Evolutionary conservation across 73 alveolate genomes (phyloP).

Genomic region (Breviolum minutum): DNA sequence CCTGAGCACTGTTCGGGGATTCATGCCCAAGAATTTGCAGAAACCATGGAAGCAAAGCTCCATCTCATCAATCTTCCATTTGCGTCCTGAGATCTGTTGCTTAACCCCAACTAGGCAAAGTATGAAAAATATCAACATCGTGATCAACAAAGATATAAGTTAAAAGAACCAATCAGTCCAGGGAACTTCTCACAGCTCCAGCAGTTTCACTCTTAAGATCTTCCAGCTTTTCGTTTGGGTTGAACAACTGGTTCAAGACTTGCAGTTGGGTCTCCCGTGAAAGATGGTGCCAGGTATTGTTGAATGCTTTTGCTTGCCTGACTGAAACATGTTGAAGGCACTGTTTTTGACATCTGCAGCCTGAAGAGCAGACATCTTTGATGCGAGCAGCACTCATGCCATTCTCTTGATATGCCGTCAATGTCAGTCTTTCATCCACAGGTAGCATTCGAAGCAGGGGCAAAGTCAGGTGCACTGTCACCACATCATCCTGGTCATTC

Average conservation of each 20-base stretch:
- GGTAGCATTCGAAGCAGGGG: slow-evolving; percentile 33
- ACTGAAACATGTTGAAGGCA: neutral
- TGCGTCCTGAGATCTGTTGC: neutral
- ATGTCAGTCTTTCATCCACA: neutral
- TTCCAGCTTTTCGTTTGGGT: neutral
- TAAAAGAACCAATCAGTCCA: neutral
- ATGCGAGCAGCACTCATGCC: slow-evolving; percentile 29
- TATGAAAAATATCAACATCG: neutral
- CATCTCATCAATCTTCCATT: neutral
- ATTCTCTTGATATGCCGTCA: neutral
- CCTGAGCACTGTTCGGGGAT: neutral
- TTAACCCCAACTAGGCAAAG: neutral
- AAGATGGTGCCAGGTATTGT: neutral
- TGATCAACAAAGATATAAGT: no score
- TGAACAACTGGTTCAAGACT: slow-evolving; percentile 5
- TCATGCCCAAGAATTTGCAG: slow-evolving; percentile 4
- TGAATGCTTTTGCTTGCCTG: neutral
- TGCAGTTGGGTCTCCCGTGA: neutral
- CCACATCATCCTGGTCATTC: neutral
- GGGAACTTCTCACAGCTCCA: neutral
- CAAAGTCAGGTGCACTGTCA: slow-evolving; percentile 4
- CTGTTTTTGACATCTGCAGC: neutral
- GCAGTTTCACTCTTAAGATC: neutral
- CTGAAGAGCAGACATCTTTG: neutral
- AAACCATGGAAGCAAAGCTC: neutral